phyloP scores from a whole-genome alignment of 176 grass and related monocot species.

The Themeda triandra region DNA sequence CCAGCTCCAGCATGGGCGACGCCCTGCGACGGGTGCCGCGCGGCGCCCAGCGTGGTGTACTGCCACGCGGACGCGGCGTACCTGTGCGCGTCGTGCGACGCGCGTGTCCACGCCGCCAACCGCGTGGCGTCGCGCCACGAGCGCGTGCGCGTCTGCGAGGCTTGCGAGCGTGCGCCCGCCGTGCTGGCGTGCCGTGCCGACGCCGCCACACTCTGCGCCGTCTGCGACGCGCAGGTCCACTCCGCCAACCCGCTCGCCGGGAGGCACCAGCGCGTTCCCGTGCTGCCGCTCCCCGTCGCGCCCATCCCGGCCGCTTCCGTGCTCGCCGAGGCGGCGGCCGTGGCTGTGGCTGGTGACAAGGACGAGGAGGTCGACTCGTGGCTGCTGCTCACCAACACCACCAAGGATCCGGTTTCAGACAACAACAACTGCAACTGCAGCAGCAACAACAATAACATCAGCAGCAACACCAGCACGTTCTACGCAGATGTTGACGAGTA shows the following conservation, averaged over 20 bases:
- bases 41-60: constrained; percentile 56
- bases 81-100: constrained; percentile 68
- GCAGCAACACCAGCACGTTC: background rate
- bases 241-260: constrained; percentile 61
- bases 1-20: constrained; percentile 20
- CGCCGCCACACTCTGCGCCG: constrained; percentile 35
- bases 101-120: constrained; percentile 55
- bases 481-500: constrained; percentile 58
- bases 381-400: constrained; percentile 12
- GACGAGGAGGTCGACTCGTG: constrained; percentile 49
- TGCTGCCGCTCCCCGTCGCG: constrained; percentile 29
- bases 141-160: constrained; percentile 63
- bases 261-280: constrained; percentile 52
- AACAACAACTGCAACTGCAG: background rate
- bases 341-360: background rate
- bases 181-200: constrained; percentile 50
- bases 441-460: background rate
- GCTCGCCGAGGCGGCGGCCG: background rate
- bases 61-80: constrained; percentile 67
- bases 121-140: constrained; percentile 66
- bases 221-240: constrained; percentile 67
- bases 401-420: background rate
- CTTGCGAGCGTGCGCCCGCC: constrained; percentile 45
- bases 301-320: constrained; percentile 31
- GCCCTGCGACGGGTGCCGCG: constrained; percentile 47